Conservation (phyloP, 108 stramenopile species). For the Pelagomonas calceolata region DNA sequence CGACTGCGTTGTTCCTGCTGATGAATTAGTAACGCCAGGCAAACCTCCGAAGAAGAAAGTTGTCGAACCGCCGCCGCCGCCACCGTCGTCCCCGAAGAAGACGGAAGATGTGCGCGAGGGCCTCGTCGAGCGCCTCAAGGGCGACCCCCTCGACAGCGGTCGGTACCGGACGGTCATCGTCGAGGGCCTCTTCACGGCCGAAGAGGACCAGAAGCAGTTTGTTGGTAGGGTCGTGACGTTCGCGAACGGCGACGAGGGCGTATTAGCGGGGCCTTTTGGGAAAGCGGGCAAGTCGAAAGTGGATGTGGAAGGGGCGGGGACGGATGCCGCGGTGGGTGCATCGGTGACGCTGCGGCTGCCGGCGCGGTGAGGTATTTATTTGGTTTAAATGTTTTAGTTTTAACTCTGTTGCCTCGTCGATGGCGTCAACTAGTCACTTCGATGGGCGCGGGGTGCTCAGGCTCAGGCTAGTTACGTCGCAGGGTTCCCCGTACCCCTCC, state of each 20-base stretch:
- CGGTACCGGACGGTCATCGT: slow-evolving; percentile 61
- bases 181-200: slow-evolving; percentile 71
- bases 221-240: slow-evolving; percentile 41
- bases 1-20: slow-evolving; percentile 42
- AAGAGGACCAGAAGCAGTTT: slow-evolving; percentile 60
- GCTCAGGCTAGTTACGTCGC: no score
- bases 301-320: slow-evolving; percentile 52
- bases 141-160: slow-evolving; percentile 52
- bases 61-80: background rate
- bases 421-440: no score
- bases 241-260: slow-evolving; percentile 55
- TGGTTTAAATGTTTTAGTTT: no score
- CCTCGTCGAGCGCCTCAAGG: slow-evolving; percentile 61
- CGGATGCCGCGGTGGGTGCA: background rate
- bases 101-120: slow-evolving; percentile 23
- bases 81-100: background rate
- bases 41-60: slow-evolving; percentile 42
- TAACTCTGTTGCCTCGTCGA: no score
- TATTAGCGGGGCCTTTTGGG: slow-evolving; percentile 67
- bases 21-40: slow-evolving; percentile 40
- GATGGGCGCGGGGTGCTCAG: no score
- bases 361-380: background rate
- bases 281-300: slow-evolving; percentile 94
- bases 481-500: no score
- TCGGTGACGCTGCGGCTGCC: background rate